phyloP scores from a whole-genome alignment of 345 rosid genomes.

The Kernera saxatilis region DNA sequence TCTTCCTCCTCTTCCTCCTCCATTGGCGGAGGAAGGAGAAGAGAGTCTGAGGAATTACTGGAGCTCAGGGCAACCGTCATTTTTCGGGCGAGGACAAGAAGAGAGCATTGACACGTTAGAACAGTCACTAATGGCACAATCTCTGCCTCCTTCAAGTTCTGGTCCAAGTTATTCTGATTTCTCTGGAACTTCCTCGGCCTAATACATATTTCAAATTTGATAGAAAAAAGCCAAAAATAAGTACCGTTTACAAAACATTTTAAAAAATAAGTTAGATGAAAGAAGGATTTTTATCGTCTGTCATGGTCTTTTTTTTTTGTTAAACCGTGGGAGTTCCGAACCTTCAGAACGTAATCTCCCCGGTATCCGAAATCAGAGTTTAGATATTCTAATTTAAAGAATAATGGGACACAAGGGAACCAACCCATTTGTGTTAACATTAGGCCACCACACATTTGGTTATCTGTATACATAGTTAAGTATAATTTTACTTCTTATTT shows the following conservation, averaged over 20 bases:
- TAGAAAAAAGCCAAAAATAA: background rate
- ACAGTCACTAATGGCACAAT: background rate
- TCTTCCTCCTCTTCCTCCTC: background rate
- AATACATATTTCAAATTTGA: background rate
- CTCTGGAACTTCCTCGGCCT: background rate
- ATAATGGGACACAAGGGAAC: too few relatives aligned
- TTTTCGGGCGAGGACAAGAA: background rate
- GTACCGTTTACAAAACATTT: background rate
- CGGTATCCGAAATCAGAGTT: too few relatives aligned
- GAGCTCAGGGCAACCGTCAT: conserved; percentile 25
- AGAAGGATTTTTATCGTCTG: background rate
- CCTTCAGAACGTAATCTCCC: too few relatives aligned
- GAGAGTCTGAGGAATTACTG: conserved; percentile 37
- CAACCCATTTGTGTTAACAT: too few relatives aligned
- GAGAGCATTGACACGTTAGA: background rate
- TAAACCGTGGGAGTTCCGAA: too few relatives aligned
- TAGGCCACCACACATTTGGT: too few relatives aligned
- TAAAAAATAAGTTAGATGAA: background rate
- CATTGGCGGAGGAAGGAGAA: background rate
- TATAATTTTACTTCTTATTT: too few relatives aligned
- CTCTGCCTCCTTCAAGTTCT: conserved; percentile 5
- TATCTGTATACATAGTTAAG: background rate
- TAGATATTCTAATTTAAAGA: too few relatives aligned
- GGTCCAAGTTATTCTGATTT: background rate
- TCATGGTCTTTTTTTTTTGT: too few relatives aligned